Percentiles rank a stretch among this genome's conserved stretches.
Evolutionary conservation across 495 filamentous ascomycete genomes (phyloP).

Genomic region (Cudoniella acicularis): DNA sequence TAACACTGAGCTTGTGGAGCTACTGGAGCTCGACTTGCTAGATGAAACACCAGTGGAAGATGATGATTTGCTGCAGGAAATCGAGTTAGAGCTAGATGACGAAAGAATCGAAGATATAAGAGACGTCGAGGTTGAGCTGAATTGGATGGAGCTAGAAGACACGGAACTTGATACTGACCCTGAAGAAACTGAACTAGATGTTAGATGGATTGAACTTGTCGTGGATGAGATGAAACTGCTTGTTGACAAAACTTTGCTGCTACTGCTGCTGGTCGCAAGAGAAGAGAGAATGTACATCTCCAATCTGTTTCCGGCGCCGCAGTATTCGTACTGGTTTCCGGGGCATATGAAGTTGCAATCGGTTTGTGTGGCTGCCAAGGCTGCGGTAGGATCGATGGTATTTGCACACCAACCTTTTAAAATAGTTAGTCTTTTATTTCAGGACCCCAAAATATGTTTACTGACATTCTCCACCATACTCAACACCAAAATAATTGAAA

Average conservation of each 20-base stretch:
- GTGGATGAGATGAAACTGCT: conserved; percentile 35
- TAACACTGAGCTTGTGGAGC: not conserved
- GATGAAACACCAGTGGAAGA: not conserved
- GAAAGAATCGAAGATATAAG: no score
- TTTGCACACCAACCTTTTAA: conserved; percentile 47
- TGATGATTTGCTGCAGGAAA: no score
- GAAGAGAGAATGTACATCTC: conserved; percentile 18
- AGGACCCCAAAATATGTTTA: conserved; percentile 21
- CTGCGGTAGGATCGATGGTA: conserved; percentile 35
- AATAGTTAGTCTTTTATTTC: conserved; percentile 24
- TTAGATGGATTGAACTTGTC: not conserved
- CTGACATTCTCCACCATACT: conserved; percentile 50
- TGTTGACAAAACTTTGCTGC: not conserved
- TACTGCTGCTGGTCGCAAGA: not conserved
- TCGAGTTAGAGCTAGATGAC: no score
- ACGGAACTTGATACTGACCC: not conserved
- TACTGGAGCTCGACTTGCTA: not conserved
- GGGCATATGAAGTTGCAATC: conserved; percentile 50
- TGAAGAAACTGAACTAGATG: not conserved
- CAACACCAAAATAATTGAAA: conserved; percentile 45
- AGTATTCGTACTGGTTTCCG: conserved; percentile 37
- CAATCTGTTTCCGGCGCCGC: conserved; percentile 25
- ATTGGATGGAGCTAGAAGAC: not conserved
- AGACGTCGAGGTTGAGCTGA: no score
- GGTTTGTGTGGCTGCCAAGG: conserved; percentile 27